Percentiles rank a stretch among this genome's conserved stretches.
These are phyloP conservation scores for Phytophthora quininea DNA, from an alignment of 352 stramenopile genomes.

Conservation along the genomic window DNA sequence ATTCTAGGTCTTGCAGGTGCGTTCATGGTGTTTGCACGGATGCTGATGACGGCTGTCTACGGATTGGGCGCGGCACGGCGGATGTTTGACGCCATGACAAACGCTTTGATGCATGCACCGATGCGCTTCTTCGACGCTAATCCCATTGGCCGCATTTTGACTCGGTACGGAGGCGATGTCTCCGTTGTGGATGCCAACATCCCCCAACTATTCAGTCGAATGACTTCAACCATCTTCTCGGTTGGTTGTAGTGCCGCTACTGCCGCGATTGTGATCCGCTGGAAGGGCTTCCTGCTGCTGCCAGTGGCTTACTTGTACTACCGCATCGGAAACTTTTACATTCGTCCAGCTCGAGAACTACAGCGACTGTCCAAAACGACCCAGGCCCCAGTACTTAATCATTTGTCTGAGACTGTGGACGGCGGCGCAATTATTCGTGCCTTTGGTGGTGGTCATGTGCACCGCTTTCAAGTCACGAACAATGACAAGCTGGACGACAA, in stretches of 20 bases:
- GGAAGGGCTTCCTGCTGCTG: conserved; percentile 79
- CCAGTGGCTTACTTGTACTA: conserved; percentile 87
- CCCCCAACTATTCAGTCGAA: conserved; percentile 45
- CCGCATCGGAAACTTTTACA: conserved; percentile 45
- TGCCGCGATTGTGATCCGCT: conserved; percentile 87
- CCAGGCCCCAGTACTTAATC: conserved; percentile 52
- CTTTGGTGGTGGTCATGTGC: conserved; percentile 48
- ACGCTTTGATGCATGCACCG: conserved; percentile 87
- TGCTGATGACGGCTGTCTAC: conserved; percentile 43
- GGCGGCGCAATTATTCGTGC: conserved; percentile 59
- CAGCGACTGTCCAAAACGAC: conserved; percentile 56
- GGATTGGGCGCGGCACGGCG: conserved; percentile 51
- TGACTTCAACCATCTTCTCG: conserved; percentile 73
- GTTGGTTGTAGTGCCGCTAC: conserved; percentile 78
- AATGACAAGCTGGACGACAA: conserved; percentile 43
- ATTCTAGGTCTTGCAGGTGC: conserved; percentile 42
- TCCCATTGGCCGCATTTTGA: conserved; percentile 89
- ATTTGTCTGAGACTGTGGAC: conserved; percentile 61
- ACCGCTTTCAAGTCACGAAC: conserved; percentile 44
- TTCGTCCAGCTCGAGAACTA: conserved; percentile 59
- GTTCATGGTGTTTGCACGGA: conserved; percentile 50
- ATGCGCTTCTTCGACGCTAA: conserved; percentile 95
- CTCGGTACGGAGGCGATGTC: conserved; percentile 91
- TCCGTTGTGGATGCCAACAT: conserved; percentile 90
- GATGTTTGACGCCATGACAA: conserved; percentile 90